Evolutionary conservation across 805 yeast genomes (phyloP).

Genomic region (Wickerhamiella sorbophila): DNA sequence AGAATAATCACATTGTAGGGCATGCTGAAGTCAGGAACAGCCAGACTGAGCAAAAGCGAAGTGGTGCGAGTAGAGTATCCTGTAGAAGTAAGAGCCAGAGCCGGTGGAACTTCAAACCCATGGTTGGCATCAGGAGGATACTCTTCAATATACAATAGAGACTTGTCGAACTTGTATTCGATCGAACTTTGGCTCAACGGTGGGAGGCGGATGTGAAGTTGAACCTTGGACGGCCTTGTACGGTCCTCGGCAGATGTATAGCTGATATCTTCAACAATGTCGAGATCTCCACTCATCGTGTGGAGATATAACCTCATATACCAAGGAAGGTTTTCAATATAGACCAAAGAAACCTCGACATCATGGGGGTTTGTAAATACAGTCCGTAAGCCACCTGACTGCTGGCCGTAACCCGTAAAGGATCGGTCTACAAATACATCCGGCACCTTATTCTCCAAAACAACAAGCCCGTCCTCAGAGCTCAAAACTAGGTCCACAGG

Average conservation of each 20-base stretch:
- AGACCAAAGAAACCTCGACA: slow-evolving; percentile 37
- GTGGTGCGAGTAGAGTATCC: slow-evolving; percentile 49
- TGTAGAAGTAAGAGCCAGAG: slow-evolving; percentile 32
- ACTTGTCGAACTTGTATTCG: slow-evolving; percentile 73
- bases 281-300: slow-evolving; percentile 34
- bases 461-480: slow-evolving; percentile 34
- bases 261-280: slow-evolving; percentile 29
- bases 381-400: slow-evolving; percentile 74
- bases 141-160: slow-evolving; percentile 69
- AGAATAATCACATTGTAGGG: slow-evolving; percentile 93
- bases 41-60: slow-evolving; percentile 70
- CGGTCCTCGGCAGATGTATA: slow-evolving; percentile 74
- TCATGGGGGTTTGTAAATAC: slow-evolving; percentile 52
- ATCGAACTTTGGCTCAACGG: slow-evolving; percentile 44
- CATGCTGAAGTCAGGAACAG: slow-evolving; percentile 98
- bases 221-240: slow-evolving; percentile 68
- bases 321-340: slow-evolving; percentile 86
- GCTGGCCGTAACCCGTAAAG: slow-evolving; percentile 83
- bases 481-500: slow-evolving; percentile 27
- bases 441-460: slow-evolving; percentile 32
- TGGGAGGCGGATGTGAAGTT: slow-evolving; percentile 51
- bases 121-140: slow-evolving; percentile 99
- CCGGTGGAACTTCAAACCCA: slow-evolving; percentile 91
- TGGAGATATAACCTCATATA: slow-evolving; percentile 72
- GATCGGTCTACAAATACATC: slow-evolving; percentile 72